phyloP scores from a whole-genome alignment of 768 basidiomycete species.

The Suillus ampliporus region DNA sequence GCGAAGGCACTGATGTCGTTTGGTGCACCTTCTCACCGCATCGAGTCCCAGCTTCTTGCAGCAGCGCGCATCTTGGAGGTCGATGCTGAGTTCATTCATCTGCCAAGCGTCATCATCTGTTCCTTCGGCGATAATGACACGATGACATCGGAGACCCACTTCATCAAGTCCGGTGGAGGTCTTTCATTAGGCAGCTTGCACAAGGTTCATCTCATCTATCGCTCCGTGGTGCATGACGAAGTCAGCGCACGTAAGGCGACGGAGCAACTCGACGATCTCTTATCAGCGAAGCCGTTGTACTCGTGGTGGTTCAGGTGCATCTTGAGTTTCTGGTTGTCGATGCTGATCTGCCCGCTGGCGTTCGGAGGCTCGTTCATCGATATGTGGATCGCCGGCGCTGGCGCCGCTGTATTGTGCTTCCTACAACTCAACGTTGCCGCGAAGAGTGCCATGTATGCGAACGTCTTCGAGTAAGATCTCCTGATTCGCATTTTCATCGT shows the following conservation, averaged over 20 bases:
- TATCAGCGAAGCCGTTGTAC: conserved; percentile 70
- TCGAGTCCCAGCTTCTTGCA: conserved; percentile 89
- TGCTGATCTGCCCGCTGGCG: conserved; percentile 82
- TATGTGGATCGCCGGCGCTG: conserved; percentile 79
- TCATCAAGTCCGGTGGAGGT: conserved; percentile 78
- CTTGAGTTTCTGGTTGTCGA: conserved; percentile 73
- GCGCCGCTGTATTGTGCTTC: conserved; percentile 69
- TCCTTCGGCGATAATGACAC: conserved; percentile 91
- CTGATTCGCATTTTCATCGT: neutral
- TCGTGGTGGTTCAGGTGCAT: conserved; percentile 62
- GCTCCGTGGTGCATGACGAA: conserved; percentile 89
- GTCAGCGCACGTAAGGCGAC: conserved; percentile 82
- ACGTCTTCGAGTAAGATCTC: conserved; percentile 80
- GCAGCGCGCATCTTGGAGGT: conserved; percentile 90
- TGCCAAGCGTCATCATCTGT: conserved; percentile 81
- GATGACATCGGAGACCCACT: conserved; percentile 89
- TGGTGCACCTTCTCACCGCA: conserved; percentile 91
- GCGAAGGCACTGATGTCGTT: conserved; percentile 90
- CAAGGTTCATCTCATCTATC: conserved; percentile 84
- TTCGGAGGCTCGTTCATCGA: conserved; percentile 87
- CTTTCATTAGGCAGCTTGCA: conserved; percentile 87
- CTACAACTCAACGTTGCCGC: conserved; percentile 77
- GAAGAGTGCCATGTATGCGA: conserved; percentile 83
- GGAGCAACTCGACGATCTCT: conserved; percentile 62
- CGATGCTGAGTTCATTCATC: conserved; percentile 89